These are phyloP conservation scores for Alliaria petiolata DNA, from an alignment of 345 rosid genomes.

Conservation along the genomic window DNA sequence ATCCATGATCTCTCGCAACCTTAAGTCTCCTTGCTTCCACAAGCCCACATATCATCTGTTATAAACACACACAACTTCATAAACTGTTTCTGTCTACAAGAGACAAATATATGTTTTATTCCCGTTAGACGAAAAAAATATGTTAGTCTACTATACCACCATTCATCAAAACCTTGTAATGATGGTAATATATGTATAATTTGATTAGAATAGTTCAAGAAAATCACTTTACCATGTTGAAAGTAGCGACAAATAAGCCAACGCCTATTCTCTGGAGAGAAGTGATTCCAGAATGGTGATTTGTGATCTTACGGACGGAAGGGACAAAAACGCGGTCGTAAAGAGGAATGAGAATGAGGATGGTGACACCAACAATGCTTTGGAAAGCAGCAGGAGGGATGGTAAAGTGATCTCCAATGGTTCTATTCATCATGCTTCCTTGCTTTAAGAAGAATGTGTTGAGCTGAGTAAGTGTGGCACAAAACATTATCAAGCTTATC, in stretches of 20 bases:
- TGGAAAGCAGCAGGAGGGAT: constrained; percentile 81
- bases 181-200: neutral
- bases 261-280: constrained; percentile 76
- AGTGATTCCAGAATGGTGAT: constrained; percentile 68
- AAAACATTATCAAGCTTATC: constrained; percentile 74
- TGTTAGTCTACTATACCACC: neutral
- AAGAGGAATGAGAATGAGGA: constrained; percentile 52
- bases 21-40: constrained; percentile 64
- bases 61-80: neutral
- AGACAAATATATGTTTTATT: too few species aligned
- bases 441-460: constrained; percentile 88
- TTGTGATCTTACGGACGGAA: constrained; percentile 46
- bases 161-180: neutral
- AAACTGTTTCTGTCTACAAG: neutral
- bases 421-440: constrained; percentile 62
- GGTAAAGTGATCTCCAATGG: constrained; percentile 56
- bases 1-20: constrained; percentile 49
- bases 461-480: constrained; percentile 52
- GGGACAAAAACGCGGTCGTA: constrained; percentile 77
- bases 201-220: neutral
- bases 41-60: constrained; percentile 44
- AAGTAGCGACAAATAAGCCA: constrained; percentile 58
- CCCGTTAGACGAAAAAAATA: too few species aligned
- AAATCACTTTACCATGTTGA: constrained; percentile 43
- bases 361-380: constrained; percentile 60